These are phyloP conservation scores for Diddensiella santjacobensis DNA, from an alignment of 805 yeast species.

Conservation along the genomic window DNA sequence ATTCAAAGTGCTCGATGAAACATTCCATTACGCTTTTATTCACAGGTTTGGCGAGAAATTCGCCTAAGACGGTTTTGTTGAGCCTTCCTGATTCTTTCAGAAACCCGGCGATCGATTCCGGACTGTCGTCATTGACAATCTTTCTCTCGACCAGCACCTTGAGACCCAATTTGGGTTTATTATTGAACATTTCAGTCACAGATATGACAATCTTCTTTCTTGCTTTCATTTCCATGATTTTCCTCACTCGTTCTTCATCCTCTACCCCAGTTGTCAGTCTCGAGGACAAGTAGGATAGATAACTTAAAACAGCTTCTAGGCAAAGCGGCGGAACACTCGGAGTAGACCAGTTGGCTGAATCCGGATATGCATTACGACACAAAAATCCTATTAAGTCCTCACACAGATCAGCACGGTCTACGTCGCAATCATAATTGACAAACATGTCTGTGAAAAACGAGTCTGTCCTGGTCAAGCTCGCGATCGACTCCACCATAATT, in stretches of 20 bases:
- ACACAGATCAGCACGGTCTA: constrained; percentile 77
- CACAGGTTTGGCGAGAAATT: constrained; percentile 71
- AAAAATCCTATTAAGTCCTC: constrained; percentile 63
- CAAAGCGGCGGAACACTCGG: constrained; percentile 91
- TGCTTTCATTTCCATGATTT: constrained; percentile 20
- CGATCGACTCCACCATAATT: constrained; percentile 75
- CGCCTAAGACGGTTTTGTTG: constrained; percentile 86
- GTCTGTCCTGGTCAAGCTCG: constrained; percentile 60
- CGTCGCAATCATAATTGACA: constrained; percentile 84
- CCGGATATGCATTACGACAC: constrained; percentile 78
- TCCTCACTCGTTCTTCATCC: constrained; percentile 12
- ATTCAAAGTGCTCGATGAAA: constrained; percentile 71
- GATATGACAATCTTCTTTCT: constrained; percentile 69
- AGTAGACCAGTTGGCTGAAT: constrained; percentile 73
- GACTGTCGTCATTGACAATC: constrained; percentile 48
- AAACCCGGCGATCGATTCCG: constrained; percentile 66
- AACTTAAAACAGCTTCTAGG: constrained; percentile 76
- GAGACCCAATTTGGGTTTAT: constrained; percentile 74
- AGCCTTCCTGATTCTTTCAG: constrained; percentile 75
- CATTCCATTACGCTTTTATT: constrained; percentile 55
- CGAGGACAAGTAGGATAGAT: constrained; percentile 59
- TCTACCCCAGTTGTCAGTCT: constrained; percentile 30
- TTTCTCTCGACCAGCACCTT: constrained; percentile 58
- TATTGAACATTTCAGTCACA: constrained; percentile 73
- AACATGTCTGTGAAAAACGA: constrained; percentile 70